Base-by-base conservation (phyloP, 495 filamentous ascomycete species). In the Podospora conica region DNA sequence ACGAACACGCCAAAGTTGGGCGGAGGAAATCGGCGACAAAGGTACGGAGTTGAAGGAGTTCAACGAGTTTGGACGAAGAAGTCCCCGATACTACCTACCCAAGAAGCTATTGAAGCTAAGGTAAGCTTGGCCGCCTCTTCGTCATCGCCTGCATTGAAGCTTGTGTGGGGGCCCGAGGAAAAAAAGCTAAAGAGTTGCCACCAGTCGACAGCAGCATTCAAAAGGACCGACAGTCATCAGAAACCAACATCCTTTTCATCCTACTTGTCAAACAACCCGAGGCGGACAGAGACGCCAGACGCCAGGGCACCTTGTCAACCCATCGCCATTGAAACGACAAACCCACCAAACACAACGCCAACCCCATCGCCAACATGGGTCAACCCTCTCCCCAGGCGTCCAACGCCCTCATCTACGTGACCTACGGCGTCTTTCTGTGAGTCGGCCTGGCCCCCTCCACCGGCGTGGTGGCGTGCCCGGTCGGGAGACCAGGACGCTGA, bases 381-480 rank as follows among this genome's bases (percentile, higher is more conserved):
- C 83, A 88, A 66, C 88, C 87, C 65, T 90, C 88, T 0, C 84
- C 80, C 31, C 78, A 83, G 78, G 88, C 87, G 71, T 91, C 90
- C 15, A 89, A 92, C 78, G 88, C 88, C 72, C 80, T 92, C 64
- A 88, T 92, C 71, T 92, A 91, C 70, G 74, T 88, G 21, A 89
- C 88, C 24, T 92, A 91, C 77, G 86, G 80, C 27, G 78, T 80
- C 21, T 92, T 92, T 73, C 76, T 92, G 90, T 92, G 78, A 66
- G 86, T 59, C 2, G 9, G 58, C 53, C 55, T 4, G 21, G 40
- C 4, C 10, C 15, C 24, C 20, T 24, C 18, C 18, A 48, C 10
- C 60, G 60, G 18, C 29, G 20, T 53, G 12, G 9, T 25, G 40
- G 53, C 31, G 29, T n/a, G 15, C 40, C 40, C 40, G 40, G 40